These are phyloP conservation scores for Talaromyces pinophilus DNA, from an alignment of 2,329 filamentous ascomycete genomes.

Conservation along the genomic window DNA sequence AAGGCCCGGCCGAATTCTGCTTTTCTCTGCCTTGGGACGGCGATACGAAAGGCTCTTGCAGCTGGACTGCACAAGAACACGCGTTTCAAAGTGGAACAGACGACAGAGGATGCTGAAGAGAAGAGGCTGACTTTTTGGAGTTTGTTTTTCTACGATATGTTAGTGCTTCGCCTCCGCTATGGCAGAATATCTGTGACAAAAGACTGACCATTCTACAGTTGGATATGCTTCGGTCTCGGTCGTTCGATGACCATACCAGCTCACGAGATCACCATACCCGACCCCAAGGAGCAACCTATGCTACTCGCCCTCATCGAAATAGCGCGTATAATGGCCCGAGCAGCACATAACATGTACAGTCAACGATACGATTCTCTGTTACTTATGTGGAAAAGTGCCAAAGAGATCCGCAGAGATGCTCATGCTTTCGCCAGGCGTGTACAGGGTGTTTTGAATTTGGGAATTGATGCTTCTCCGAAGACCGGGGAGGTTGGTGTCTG, in stretches of 20 bases:
- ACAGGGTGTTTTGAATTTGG: constrained; percentile 34
- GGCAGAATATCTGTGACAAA: background rate
- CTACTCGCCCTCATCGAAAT: constrained; percentile 40
- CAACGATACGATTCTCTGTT: constrained; percentile 44
- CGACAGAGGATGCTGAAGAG: constrained; percentile 39
- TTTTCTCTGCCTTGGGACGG: constrained; percentile 46
- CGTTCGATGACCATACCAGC: constrained; percentile 45
- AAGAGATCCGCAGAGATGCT: constrained; percentile 37
- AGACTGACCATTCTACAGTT: constrained; percentile 32
- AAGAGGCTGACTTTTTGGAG: constrained; percentile 44
- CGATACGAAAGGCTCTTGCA: constrained; percentile 47
- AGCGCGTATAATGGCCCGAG: constrained; percentile 45
- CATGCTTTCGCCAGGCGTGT: constrained; percentile 32
- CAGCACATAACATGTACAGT: constrained; percentile 46
- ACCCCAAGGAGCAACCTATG: constrained; percentile 42
- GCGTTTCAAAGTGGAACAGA: constrained; percentile 34
- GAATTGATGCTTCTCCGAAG: constrained; percentile 41
- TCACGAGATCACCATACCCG: constrained; percentile 40
- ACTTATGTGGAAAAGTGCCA: constrained; percentile 41
- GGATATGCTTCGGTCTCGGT: constrained; percentile 48
- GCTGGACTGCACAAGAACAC: constrained; percentile 49
- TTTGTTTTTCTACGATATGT: constrained; percentile 50
- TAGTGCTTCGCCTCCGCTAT: constrained; percentile 19
- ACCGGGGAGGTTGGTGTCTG: constrained; percentile 43
- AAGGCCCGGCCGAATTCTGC: constrained; percentile 48